These are phyloP conservation scores for Monosporozyma yasuniensis DNA, from an alignment of 805 yeast genomes.

Conservation along the genomic window DNA sequence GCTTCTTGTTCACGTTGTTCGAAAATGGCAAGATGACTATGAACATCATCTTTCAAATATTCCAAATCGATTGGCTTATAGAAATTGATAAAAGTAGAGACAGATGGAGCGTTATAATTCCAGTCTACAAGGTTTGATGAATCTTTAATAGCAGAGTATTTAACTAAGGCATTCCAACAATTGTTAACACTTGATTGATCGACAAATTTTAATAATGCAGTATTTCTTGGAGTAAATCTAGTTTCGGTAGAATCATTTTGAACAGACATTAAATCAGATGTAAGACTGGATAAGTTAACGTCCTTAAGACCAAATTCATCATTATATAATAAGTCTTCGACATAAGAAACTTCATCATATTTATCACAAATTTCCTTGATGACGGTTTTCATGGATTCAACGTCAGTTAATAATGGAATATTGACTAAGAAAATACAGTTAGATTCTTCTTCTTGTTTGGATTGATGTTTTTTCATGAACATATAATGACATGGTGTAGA, in stretches of 20 bases:
- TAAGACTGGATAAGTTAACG: conserved; percentile 47
- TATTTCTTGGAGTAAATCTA: conserved; percentile 56
- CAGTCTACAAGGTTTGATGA: conserved; percentile 30
- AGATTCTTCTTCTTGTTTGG: conserved; percentile 35
- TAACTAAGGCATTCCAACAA: conserved; percentile 48
- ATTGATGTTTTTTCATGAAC: conserved; percentile 57
- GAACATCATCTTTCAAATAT: conserved; percentile 46
- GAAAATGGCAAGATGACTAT: conserved; percentile 56
- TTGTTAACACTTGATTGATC: conserved; percentile 53
- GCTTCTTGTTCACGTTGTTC: conserved; percentile 61
- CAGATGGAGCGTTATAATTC: conserved; percentile 29
- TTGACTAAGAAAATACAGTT: conserved; percentile 67
- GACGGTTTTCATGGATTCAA: conserved; percentile 44
- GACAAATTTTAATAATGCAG: conserved; percentile 64
- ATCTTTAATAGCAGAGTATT: conserved; percentile 41
- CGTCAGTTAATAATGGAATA: conserved; percentile 55
- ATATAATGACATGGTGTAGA: conserved; percentile 41
- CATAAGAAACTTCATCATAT: conserved; percentile 46
- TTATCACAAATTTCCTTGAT: conserved; percentile 44
- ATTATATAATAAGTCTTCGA: conserved; percentile 41
- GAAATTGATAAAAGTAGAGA: conserved; percentile 36
- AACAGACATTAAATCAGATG: conserved; percentile 44
- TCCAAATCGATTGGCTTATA: conserved; percentile 40
- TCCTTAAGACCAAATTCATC: conserved; percentile 38
- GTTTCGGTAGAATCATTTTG: conserved; percentile 21